A percentile compares a stretch with the other conserved stretches of the same genome.
Conservation (phyloP, 352 stramenopile genomes). For the Pelagophyceae sp. region DNA sequence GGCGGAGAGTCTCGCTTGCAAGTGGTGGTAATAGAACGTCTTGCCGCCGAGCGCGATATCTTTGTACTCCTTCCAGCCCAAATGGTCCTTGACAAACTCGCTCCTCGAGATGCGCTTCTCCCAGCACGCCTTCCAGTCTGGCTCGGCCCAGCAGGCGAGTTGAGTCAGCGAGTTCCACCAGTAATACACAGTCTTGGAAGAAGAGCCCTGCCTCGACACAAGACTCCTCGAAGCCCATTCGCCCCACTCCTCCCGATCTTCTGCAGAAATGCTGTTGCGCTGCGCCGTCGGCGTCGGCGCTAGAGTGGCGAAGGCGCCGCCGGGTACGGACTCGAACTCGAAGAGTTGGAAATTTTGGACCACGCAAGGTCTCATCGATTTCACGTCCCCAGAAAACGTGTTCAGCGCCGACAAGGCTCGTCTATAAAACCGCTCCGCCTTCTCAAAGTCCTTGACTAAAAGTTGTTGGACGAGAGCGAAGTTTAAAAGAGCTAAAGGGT, state of each 20-base stretch:
- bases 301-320: conserved; percentile 28
- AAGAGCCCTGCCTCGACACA: conserved; percentile 23
- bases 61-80: conserved; percentile 8
- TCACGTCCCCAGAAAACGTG: neutral
- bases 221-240: conserved; percentile 35
- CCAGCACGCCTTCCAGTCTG: conserved; percentile 32
- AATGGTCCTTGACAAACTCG: neutral
- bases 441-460: conserved; percentile 38
- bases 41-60: neutral
- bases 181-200: conserved; percentile 21
- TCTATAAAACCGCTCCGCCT: conserved; percentile 44
- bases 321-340: conserved; percentile 34
- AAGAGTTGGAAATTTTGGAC: conserved; percentile 38
- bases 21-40: conserved; percentile 4
- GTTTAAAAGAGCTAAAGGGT: conserved; percentile 40
- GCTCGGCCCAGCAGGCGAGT: conserved; percentile 29
- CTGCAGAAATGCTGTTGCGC: conserved; percentile 24
- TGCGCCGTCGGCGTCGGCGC: conserved; percentile 31
- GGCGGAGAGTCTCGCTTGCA: neutral
- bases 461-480: conserved; percentile 46
- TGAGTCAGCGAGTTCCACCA: conserved; percentile 38
- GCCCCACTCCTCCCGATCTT: conserved; percentile 34
- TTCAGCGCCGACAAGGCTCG: conserved; percentile 28
- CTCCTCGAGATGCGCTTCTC: conserved; percentile 28
- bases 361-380: conserved; percentile 29